Percentiles rank a stretch among this genome's conserved stretches.
Conservation (phyloP, 257 asterid genomes). For the Capsicum rhomboideum region DNA sequence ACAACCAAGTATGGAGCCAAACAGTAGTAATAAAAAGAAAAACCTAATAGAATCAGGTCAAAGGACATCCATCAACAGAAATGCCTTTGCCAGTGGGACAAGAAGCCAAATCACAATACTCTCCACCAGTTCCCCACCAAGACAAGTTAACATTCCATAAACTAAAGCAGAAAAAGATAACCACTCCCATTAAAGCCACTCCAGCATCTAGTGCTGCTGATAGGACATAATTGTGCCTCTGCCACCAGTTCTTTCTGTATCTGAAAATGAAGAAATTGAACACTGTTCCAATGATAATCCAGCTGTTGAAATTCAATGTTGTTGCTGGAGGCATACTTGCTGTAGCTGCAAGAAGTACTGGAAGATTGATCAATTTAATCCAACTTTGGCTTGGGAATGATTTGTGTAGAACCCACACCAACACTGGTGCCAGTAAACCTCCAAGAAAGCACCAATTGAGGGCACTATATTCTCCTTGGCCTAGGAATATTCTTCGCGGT, state of each 20-base stretch:
- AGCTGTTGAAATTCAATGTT: conserved; percentile 56
- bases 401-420: conserved; percentile 37
- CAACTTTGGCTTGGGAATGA: conserved; percentile 42
- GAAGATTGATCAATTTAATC: conserved; percentile 52
- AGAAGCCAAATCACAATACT: conserved; percentile 40
- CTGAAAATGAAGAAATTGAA: conserved; percentile 47
- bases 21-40: neutral
- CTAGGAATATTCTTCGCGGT: conserved; percentile 55
- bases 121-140: conserved; percentile 59
- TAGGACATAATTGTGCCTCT: conserved; percentile 52
- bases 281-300: conserved; percentile 41
- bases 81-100: conserved; percentile 68
- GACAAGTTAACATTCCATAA: conserved; percentile 5
- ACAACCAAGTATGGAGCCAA: neutral
- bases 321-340: conserved; percentile 60
- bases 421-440: conserved; percentile 44
- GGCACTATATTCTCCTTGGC: conserved; percentile 37
- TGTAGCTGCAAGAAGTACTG: conserved; percentile 55
- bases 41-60: conserved; percentile 9
- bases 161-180: conserved; percentile 30
- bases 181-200: conserved; percentile 64
- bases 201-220: conserved; percentile 83
- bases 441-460: conserved; percentile 61
- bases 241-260: conserved; percentile 74
- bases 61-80: conserved; percentile 50